Percentiles rank a stretch among this genome's conserved stretches.
phyloP scores from a whole-genome alignment of 306 rosid genomes.

The Corylus heterophylla region DNA sequence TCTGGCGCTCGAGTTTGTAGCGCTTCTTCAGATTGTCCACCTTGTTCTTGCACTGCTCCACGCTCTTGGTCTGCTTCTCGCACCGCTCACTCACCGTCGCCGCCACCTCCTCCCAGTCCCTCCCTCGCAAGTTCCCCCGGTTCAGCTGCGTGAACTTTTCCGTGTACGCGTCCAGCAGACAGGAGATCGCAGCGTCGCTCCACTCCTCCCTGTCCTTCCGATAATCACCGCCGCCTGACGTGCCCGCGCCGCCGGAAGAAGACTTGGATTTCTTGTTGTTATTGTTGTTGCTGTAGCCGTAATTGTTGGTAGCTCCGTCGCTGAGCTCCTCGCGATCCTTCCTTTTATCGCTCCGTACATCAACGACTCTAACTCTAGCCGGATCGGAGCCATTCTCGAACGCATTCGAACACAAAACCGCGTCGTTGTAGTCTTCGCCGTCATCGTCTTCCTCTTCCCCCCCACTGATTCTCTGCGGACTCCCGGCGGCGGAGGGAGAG shows the following conservation, averaged over 20 bases:
- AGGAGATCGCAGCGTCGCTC: constrained; percentile 90
- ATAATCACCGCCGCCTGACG: constrained; percentile 54
- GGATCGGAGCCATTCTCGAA: constrained; percentile 56
- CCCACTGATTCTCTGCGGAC: constrained; percentile 33
- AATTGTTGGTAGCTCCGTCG: constrained; percentile 54
- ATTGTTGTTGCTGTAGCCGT: constrained; percentile 52
- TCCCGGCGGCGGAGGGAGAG: constrained; percentile 16
- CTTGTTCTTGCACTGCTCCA: constrained; percentile 95
- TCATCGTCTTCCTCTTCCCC: constrained; percentile 44
- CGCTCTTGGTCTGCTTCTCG: constrained; percentile 79
- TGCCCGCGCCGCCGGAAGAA: constrained; percentile 10
- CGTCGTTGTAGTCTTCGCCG: constrained; percentile 51
- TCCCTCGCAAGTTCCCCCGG: constrained; percentile 86
- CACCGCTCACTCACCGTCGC: constrained; percentile 74
- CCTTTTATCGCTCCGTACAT: constrained; percentile 48
- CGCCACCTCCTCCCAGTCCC: constrained; percentile 98
- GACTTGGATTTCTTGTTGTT: constrained; percentile 53
- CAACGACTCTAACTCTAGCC: constrained; percentile 28
- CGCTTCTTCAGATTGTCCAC: constrained; percentile 93
- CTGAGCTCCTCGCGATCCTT: constrained; percentile 74
- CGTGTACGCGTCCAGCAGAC: constrained; percentile 83
- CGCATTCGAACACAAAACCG: constrained; percentile 47
- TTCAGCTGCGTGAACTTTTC: constrained; percentile 92
- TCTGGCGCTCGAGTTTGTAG: constrained; percentile 85
- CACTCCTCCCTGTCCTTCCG: constrained; percentile 97